Base-by-base conservation (phyloP, 176 grass and related monocot species). In the Zizania latifolia region DNA sequence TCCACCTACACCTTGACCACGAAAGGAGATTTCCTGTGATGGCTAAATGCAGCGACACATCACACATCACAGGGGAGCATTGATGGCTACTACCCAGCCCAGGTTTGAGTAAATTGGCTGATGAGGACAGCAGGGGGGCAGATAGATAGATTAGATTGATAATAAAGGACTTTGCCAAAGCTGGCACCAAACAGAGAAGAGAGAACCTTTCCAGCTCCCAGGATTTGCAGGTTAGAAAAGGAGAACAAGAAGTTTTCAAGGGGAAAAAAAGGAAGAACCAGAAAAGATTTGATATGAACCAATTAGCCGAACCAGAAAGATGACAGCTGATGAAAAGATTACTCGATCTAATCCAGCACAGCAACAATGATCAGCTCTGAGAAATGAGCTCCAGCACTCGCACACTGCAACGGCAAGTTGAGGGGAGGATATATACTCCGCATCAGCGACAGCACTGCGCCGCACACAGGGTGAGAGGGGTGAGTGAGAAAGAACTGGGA, bases 1-100 rank as follows among this genome's bases (percentile, higher is more conserved):
- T 27, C 51, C 75, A 88, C 82, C 59, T 43, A 63, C 62, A 48
- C 34, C 21, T 65, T 50, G 71, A 68, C 72, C 58, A 16, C 24
- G 71, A 85, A 11, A 45, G 58, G 75, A 66, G 80, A 79, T 79
- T 79, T 78, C 71, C 78, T 19, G 58, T 69, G 74, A 79, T 54
- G 62, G 69, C 70, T 63, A 61, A 73, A 66, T 19, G 27, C 56
- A 54, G 58, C 16, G 26, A 62, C 65, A 62, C 82, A 78, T 83
- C 39, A 60, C 10, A 81, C 44, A 74, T 62, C 77, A 75, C 77
- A 54, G 71, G 23, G 61, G 12, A n/a, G 69, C 73, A 82, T 86
- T 79, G 35, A 81, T 82, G 36, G 22, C 68, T 56, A 53, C 19
- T 53, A 53, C 48, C 48, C n/a, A 53, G 48, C 24, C 10, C 74